Evolutionary conservation across 1,284 basidiomycete species (phyloP).

Genomic region (Wolfiporia cocos): DNA sequence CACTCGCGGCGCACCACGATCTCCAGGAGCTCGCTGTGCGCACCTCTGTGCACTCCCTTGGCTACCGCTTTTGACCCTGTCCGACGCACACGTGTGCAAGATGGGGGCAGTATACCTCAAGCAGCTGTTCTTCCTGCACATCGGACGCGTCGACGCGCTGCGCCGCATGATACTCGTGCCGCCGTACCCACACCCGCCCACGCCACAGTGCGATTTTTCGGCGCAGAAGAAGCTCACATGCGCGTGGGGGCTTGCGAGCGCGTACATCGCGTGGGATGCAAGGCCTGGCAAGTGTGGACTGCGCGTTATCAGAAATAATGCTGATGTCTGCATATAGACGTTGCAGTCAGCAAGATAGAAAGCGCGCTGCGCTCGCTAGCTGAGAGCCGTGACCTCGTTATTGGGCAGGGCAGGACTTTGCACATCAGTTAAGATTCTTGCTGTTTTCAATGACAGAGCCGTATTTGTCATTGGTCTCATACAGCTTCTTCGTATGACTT

Average conservation of each 20-base stretch:
- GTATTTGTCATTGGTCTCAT: too few species aligned
- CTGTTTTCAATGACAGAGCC: too few species aligned
- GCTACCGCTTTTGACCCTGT: constrained; percentile 25
- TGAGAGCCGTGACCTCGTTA: too few species aligned
- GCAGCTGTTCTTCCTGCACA: constrained; percentile 32
- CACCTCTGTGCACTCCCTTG: constrained; percentile 28
- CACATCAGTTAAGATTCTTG: too few species aligned
- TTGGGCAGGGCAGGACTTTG: too few species aligned
- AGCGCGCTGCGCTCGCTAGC: too few species aligned
- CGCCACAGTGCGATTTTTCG: constrained; percentile 24
- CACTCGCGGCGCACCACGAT: constrained; percentile 26
- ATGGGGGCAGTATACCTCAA: constrained; percentile 32
- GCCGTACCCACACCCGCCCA: constrained; percentile 28
- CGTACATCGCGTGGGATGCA: constrained; percentile 27
- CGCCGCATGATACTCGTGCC: constrained; percentile 31
- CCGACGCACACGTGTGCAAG: constrained; percentile 25
- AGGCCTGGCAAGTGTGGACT: constrained; percentile 24
- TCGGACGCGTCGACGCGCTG: constrained; percentile 31
- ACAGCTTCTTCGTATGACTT: too few species aligned
- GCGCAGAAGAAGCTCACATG: constrained; percentile 30
- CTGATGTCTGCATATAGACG: too few species aligned
- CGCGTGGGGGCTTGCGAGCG: constrained; percentile 27
- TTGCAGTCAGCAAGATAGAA: too few species aligned
- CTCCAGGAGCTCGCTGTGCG: constrained; percentile 29
- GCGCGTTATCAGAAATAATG: too few species aligned